Evolutionary conservation across 176 grass and related monocot genomes (phyloP).

Genomic region (Pontederia paniculata): DNA sequence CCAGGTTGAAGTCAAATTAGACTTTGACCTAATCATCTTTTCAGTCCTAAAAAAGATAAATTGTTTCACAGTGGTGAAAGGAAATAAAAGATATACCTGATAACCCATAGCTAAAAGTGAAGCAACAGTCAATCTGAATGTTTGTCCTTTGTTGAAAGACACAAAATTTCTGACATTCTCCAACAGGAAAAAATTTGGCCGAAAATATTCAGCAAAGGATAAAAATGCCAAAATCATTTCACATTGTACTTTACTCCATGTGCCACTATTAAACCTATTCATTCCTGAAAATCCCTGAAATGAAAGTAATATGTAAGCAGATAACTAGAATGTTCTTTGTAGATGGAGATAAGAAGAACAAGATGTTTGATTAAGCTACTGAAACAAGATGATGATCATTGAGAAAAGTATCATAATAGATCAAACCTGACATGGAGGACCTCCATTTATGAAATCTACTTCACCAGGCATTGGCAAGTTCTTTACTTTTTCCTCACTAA

Average conservation of each 20-base stretch:
- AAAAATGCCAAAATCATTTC: slow-evolving; percentile 85
- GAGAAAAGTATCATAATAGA: neutral
- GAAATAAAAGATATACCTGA: slow-evolving; percentile 48
- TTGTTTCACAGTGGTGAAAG: neutral
- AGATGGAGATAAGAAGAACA: no score
- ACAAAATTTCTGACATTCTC: slow-evolving; percentile 98
- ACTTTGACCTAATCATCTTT: no score
- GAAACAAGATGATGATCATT: neutral
- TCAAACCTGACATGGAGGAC: slow-evolving; percentile 89
- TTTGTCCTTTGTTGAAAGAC: slow-evolving; percentile 98
- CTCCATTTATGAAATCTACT: slow-evolving; percentile 99
- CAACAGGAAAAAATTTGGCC: slow-evolving; percentile 82
- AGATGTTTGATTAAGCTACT: no score
- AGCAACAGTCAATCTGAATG: slow-evolving; percentile 78
- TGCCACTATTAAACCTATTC: slow-evolving; percentile 95
- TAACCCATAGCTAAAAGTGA: slow-evolving; percentile 96
- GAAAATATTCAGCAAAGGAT: slow-evolving; percentile 83
- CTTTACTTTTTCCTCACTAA: slow-evolving; percentile 58
- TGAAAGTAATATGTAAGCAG: slow-evolving; percentile 8
- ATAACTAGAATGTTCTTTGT: no score
- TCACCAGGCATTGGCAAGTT: slow-evolving; percentile 89
- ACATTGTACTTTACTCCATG: slow-evolving; percentile 99
- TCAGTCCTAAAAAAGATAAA: no score
- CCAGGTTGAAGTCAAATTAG: no score
- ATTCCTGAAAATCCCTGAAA: slow-evolving; percentile 95